A percentile compares a stretch with the other conserved stretches of the same genome.
Evolutionary conservation across 176 grass and related monocot genomes (phyloP).

Genomic region (Aegilops longissima): DNA sequence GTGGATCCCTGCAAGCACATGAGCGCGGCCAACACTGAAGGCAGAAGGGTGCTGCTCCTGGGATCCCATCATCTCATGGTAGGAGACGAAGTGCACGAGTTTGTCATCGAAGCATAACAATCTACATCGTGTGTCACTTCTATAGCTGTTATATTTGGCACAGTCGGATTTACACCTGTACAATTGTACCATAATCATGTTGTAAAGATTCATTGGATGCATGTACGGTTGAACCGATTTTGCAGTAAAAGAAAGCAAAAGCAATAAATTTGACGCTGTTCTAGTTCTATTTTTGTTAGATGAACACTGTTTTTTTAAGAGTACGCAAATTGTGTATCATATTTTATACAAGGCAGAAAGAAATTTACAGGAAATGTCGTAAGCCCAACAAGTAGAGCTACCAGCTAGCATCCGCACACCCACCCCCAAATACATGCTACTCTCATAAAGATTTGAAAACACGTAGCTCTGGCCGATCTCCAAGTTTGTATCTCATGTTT

Average conservation of each 20-base stretch:
- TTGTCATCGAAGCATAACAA: slow-evolving; percentile 51
- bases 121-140: background rate
- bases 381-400: too few relatives aligned
- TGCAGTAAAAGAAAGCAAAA: background rate
- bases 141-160: background rate
- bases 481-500: too few relatives aligned
- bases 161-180: slow-evolving; percentile 19
- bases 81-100: slow-evolving; percentile 65
- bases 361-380: too few relatives aligned
- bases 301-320: too few relatives aligned
- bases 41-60: slow-evolving; percentile 49
- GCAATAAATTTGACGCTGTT: background rate
- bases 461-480: too few relatives aligned
- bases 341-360: too few relatives aligned
- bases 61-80: slow-evolving; percentile 58
- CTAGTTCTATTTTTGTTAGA: background rate
- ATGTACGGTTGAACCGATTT: slow-evolving; percentile 2
- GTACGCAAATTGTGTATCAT: too few relatives aligned
- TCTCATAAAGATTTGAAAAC: too few relatives aligned
- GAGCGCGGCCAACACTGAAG: slow-evolving; percentile 50
- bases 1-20: slow-evolving; percentile 76
- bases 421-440: too few relatives aligned
- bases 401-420: too few relatives aligned
- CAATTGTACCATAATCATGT: background rate
- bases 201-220: slow-evolving; percentile 16